Evolutionary conservation across 495 filamentous ascomycete species (phyloP), one percentile per base, ranked within the genome.

Genomic region (Lasiosphaeris hirsuta): DNA sequence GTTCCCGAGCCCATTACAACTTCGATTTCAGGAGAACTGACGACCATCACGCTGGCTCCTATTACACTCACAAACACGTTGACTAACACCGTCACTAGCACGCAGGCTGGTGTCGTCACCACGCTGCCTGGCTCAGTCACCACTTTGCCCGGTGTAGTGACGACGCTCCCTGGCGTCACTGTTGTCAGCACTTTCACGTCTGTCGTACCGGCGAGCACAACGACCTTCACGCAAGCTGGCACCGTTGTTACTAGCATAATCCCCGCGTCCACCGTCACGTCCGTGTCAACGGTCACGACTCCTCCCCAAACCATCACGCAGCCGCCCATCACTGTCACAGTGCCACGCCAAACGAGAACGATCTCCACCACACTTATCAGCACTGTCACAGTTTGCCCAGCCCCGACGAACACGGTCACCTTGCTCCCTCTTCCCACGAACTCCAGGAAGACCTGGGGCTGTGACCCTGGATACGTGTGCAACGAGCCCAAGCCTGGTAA

Each of bases 391-490:
- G 59, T 65, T 6, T 77, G 75, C 54, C 45, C 68, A 4, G 53
- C 63, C 0, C 66, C 69, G 14, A 68, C 64, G 1, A 66, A 65
- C 23, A 4, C 18, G 38, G 33, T 14, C 35, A 33, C 35, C 36
- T 4, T 38, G 34, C 50, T 52, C 8, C 11, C 19, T 14, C 43
- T 11, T 15, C 15, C 19, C 23, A 13, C 37, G 23, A 33, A 47
- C 1, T 72, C 69, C 4, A 69, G 81, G 40, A 67, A 63, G 36
- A 79, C 77, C 1, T 86, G 77, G 77, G 87, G 87, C 35, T 90
- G 87, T 58, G 51, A 68, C 8, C 83, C 87, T 9, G 86, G 87
- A 1, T 83, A 58, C 11, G 69, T 90, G 17, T 90, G 87, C 68
- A 69, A 68, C 40, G 67, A 69, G 57, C 72, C 80, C 1, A 78